Base-by-base conservation (phyloP, 2,329 filamentous ascomycete species). In the Ceratocystiopsis sp. region DNA sequence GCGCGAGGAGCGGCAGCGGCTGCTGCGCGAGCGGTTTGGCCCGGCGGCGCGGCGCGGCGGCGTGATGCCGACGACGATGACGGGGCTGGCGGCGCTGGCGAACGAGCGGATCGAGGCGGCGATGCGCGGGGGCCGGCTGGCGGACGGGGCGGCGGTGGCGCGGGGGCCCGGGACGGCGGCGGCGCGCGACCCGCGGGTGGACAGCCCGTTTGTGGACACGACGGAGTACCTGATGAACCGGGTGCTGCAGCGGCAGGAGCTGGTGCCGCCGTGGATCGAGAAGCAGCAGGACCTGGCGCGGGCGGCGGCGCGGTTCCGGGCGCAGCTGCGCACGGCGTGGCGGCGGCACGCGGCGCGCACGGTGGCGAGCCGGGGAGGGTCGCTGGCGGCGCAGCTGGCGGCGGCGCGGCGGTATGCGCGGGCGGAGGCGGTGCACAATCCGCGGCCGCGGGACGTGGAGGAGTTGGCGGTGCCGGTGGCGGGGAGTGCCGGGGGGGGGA, bases 151-250 rank as follows among this genome's bases (percentile, higher is more conserved):
- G n/a, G n/a, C n/a, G n/a, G 80, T 98, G 13, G 78, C 76, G 9
- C 71, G 87, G 3, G 89, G 89, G 0, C 80, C 80, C 51, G 78
- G 76, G 7, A 68, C 89, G n/a, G 40, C 18, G 29, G 34, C 9
- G 2, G 75, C 87, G 57, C 66, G 80, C n/a, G 87, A 96, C 52
- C 66, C 83, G 41, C 78, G 84, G 50, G 82, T 84, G 1, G 80
- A 80, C 52, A 93, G 81, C 51, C 86, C 91, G 0, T 96, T 93
- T 54, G 75, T 96, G 45, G 85, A 96, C 55, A 96, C 89, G 45
- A 96, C 91, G 0, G 89, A 96, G 60, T 95, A 95, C 58, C 84
- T 96, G 53, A 81, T 96, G 80, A 96, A 98, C 62, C 91, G 93
- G 62, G 95, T 96, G 66, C 95, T 98, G 49, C 84, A 95, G 62